phyloP scores from a whole-genome alignment of 2,329 filamentous ascomycete genomes.

The Xylariaceae sp. region DNA sequence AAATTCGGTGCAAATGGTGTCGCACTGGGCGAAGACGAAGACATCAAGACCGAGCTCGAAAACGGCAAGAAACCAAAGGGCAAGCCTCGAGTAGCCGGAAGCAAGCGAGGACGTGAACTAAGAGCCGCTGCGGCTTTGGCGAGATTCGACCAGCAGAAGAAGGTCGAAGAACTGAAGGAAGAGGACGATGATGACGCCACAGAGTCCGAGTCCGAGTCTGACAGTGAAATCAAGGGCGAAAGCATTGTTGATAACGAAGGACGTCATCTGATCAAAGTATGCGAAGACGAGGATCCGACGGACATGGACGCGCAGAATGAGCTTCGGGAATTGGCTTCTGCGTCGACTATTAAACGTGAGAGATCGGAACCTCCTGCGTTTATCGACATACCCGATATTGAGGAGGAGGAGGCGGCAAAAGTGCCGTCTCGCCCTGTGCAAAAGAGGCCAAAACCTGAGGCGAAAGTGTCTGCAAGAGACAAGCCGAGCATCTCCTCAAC shows the following conservation, averaged over 20 bases:
- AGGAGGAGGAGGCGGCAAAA: background rate
- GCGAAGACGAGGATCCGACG: conserved; percentile 62
- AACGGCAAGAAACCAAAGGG: conserved; percentile 59
- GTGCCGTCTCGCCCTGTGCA: background rate
- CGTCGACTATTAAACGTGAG: conserved; percentile 23
- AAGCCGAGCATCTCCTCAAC: background rate
- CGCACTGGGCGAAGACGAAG: conserved; percentile 67
- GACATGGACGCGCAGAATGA: conserved; percentile 61
- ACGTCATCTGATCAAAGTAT: conserved; percentile 68
- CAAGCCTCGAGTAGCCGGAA: conserved; percentile 72
- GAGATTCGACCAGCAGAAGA: conserved; percentile 62
- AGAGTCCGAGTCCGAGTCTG: conserved; percentile 43
- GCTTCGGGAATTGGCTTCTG: conserved; percentile 60
- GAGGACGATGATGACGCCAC: conserved; percentile 35
- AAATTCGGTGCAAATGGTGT: conserved; percentile 74
- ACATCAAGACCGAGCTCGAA: conserved; percentile 63
- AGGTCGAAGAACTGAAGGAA: conserved; percentile 42
- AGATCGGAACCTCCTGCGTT: conserved; percentile 12
- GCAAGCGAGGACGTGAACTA: conserved; percentile 71
- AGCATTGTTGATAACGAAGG: conserved; percentile 65
- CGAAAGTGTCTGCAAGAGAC: background rate
- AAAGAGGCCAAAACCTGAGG: background rate
- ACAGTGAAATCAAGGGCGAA: conserved; percentile 54
- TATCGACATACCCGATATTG: background rate
- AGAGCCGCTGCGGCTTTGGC: conserved; percentile 74